phyloP scores from a whole-genome alignment of 768 basidiomycete species.

The Hysterangium stoloniferum region DNA sequence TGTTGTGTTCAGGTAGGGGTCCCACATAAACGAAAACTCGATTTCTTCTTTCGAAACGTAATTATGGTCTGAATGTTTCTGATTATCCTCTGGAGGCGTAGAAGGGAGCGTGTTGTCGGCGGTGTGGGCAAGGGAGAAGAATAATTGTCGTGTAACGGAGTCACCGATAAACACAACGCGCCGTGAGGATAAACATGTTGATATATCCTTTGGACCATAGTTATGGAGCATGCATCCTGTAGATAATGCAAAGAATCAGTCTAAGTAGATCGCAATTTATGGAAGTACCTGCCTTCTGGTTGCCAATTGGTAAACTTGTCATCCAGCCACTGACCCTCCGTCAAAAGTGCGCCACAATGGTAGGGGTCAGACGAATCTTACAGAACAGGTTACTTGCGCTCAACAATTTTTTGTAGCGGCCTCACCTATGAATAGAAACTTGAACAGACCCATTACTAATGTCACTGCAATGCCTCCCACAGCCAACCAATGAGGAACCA shows the following conservation, averaged over 20 bases:
- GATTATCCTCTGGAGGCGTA: slow-evolving; percentile 43
- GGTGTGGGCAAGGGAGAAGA: slow-evolving; percentile 61
- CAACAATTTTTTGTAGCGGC: slow-evolving; percentile 6
- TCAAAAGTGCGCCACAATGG: slow-evolving; percentile 65
- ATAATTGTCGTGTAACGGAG: slow-evolving; percentile 72
- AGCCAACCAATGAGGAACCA: slow-evolving; percentile 45
- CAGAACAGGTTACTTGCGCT: not conserved
- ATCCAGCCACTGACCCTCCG: slow-evolving; percentile 75
- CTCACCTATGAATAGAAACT: slow-evolving; percentile 39
- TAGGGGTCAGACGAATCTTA: slow-evolving; percentile 66
- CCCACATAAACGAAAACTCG: slow-evolving; percentile 65
- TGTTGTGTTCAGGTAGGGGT: slow-evolving; percentile 78
- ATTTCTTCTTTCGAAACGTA: slow-evolving; percentile 39
- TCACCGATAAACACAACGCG: slow-evolving; percentile 78
- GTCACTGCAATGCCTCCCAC: slow-evolving; percentile 32
- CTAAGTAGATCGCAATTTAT: slow-evolving; percentile 1
- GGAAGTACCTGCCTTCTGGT: slow-evolving; percentile 56
- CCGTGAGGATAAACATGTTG: slow-evolving; percentile 47
- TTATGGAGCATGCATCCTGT: slow-evolving; percentile 74
- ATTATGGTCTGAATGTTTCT: slow-evolving; percentile 62
- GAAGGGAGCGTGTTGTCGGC: slow-evolving; percentile 52
- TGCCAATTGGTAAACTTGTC: slow-evolving; percentile 67
- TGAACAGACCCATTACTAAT: slow-evolving; percentile 35
- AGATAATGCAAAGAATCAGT: slow-evolving; percentile 9
- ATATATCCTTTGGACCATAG: slow-evolving; percentile 49